Percentiles rank a stretch among this genome's conserved stretches.
Evolutionary conservation across 1,139 yeast genomes (phyloP).

Genomic region (Candida glucosophila): DNA sequence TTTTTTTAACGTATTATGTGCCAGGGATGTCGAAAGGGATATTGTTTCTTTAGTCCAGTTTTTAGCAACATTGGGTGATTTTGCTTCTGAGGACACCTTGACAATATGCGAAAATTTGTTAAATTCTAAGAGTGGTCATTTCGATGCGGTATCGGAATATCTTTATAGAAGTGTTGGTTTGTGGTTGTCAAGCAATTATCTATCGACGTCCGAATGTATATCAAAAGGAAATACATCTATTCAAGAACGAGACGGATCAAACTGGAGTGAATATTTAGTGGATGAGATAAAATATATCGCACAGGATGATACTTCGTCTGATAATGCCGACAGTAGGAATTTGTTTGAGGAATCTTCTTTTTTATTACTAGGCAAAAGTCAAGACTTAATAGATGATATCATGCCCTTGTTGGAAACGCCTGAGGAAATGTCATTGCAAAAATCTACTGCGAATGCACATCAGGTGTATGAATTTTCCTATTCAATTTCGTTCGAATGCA

Average conservation of each 20-base stretch:
- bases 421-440: slow-evolving; percentile 1
- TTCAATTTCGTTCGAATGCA: slow-evolving; percentile 22
- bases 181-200: slow-evolving; percentile 22
- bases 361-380: slow-evolving; percentile 17
- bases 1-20: slow-evolving; percentile 1
- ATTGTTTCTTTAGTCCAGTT: background rate
- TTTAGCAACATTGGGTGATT: slow-evolving; percentile 1
- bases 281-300: too few relatives aligned
- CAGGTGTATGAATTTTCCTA: slow-evolving; percentile 15
- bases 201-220: slow-evolving; percentile 3
- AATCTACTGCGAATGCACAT: slow-evolving; percentile 1
- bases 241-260: slow-evolving; percentile 8
- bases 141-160: slow-evolving; percentile 1
- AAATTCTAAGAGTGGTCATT: slow-evolving; percentile 3
- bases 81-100: too few relatives aligned
- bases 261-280: slow-evolving; percentile 18
- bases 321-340: slow-evolving; percentile 2
- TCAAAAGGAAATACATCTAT: background rate
- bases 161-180: slow-evolving; percentile 13
- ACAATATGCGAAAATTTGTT: slow-evolving; percentile 10
- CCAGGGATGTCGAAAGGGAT: background rate
- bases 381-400: slow-evolving; percentile 10
- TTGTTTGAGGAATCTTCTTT: slow-evolving; percentile 11
- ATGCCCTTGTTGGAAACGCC: slow-evolving; percentile 7
- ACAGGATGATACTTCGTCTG: too few relatives aligned